Evolutionary conservation across 306 rosid species (phyloP), one percentile per base, ranked within the genome.

Genomic region (Cucurbita argyrosperma): DNA sequence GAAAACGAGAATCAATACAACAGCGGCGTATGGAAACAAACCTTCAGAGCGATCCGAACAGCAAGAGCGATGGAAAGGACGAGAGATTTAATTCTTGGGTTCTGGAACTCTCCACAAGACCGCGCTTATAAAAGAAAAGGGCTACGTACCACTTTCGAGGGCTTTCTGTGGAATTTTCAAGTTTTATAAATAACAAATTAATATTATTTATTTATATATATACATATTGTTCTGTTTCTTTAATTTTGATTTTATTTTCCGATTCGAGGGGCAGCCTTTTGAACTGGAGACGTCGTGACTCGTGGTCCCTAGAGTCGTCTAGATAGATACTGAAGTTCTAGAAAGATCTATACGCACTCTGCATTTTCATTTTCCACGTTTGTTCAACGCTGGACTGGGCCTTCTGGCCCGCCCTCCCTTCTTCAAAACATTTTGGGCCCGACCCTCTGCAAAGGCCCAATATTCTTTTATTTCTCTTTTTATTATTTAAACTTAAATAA

Each of bases 51-150:
- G 85, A 81, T 84, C 86, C 68, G 49, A 65, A 39, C 8, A 61
- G 56, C 42, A 21, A 52, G 38, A 45, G 76, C 50, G 19, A 23
- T 37, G n/a, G 38, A 40, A 56, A 30, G 21, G 15, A 47, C 46
- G 57, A 63, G 80, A 63, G 78, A 78, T 19, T 23, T 66, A 35
- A 70, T 70, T 51, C 42, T 68, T 70, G 18, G 66, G 77, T 75
- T 83, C 84, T 79, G 77, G 91, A 88, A 83, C 49, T n/a, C 82
- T 88, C 84, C 77, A 39, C 69, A 46, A 58, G 12, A 78, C 78
- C 76, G 80, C 74, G 81, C 78, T 67, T 61, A 80, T 57, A 71
- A 78, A 62, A 5, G 46, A 61, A 2, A 18, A 60, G 71, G 87
- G 65, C 68, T 13, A 23, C 19, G 68, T 54, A 23, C 13, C 59